Evolutionary conservation across 257 asterid genomes (phyloP).

Genomic region (Capsicum baccatum): DNA sequence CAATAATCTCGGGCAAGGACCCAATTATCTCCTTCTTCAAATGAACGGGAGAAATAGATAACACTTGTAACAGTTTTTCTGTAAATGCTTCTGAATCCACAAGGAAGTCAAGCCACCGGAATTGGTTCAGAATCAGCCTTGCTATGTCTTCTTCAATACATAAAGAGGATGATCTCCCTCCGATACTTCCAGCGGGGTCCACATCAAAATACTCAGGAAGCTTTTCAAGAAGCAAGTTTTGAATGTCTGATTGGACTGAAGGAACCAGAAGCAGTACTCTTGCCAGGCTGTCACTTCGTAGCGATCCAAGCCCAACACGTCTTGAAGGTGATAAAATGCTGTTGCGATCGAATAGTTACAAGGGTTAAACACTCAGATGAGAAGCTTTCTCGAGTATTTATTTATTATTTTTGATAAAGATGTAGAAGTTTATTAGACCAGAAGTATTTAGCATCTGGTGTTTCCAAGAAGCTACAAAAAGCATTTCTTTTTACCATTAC

Average conservation of each 20-base stretch:
- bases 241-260: conserved; percentile 70
- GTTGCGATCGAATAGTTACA: conserved; percentile 26
- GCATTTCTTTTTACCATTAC: not conserved
- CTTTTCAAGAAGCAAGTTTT: conserved; percentile 73
- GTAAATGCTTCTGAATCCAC: conserved; percentile 72
- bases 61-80: conserved; percentile 69
- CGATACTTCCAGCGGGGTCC: conserved; percentile 40
- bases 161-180: conserved; percentile 45
- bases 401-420: conserved; percentile 8
- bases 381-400: conserved; percentile 3
- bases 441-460: not conserved
- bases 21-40: conserved; percentile 85
- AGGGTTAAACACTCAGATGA: conserved; percentile 16
- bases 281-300: conserved; percentile 63
- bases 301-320: conserved; percentile 58
- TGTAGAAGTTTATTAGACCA: not conserved
- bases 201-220: conserved; percentile 81
- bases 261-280: conserved; percentile 66
- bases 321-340: conserved; percentile 76
- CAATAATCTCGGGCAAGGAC: conserved; percentile 79
- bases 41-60: conserved; percentile 74
- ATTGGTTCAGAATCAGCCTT: conserved; percentile 75
- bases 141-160: conserved; percentile 73
- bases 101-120: conserved; percentile 89
- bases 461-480: conserved; percentile 13